Base-by-base conservation (phyloP, 179 eudicot species). In the Sideroxylon spinosum region DNA sequence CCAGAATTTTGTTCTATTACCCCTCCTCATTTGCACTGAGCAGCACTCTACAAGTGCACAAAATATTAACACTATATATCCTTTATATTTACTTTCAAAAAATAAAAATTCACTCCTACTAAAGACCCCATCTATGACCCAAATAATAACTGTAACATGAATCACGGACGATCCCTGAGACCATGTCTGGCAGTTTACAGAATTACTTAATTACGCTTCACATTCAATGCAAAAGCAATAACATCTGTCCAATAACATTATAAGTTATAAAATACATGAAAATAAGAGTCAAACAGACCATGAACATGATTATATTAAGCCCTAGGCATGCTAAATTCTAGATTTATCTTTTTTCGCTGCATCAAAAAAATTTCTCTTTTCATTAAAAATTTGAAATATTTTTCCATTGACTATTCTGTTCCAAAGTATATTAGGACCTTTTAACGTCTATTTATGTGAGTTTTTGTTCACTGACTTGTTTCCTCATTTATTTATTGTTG, bases 401-500 rank as follows among this genome's bases (percentile, higher is more conserved):
- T 46, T 60, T 6, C 29, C 52, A 59, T 74, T 32, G 26, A 48
- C 9, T 12, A 23, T 53, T 74, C 53, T 57, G 32, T 37, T 50
- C 6, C 53, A 74, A 20, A 19, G 10, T 57, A 66, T 74, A 9
- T 19, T 66, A 52, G 12, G 46, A 65, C 9, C 32, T 28, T 53
- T 76, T 25, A 6, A n/a, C 50, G 63, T 49, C 12, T 67, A n/a
- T 14, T 55, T 37, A 23, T 52, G n/a, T 65, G 37, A 25, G 6
- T 25, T 9, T 76, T 7, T 65, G 17, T 63, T 16, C 5, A 9
- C 4, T 5, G 14, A 23, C 28, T 63, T 64, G 44, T 67, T 61
- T 28, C 6, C 13, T 32, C 77, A 25, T 68, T 6, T 7, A 12
- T 53, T 74, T 67, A 50, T 26, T 76, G 17, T 80, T 68, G 46